A percentile compares a stretch with the other conserved stretches of the same genome.
These are phyloP conservation scores for Casuarina glauca DNA, from an alignment of 306 rosid species.

Conservation along the genomic window DNA sequence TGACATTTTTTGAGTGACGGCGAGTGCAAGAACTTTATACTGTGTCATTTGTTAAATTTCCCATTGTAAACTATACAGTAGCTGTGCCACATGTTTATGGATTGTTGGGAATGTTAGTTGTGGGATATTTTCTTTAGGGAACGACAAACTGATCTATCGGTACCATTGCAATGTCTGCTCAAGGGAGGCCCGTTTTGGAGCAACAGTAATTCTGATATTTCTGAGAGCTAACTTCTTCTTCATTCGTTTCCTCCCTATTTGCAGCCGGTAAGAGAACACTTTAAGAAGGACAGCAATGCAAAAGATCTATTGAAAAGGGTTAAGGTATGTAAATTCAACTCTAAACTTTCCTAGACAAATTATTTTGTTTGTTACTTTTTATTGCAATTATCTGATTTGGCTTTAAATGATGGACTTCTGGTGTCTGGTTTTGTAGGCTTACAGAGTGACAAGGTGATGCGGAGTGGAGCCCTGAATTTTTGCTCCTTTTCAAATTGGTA, in stretches of 20 bases:
- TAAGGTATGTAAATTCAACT: conserved; percentile 48
- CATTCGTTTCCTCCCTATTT: conserved; percentile 10
- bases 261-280: conserved; percentile 84
- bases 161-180: not conserved
- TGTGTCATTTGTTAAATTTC: too few relatives aligned
- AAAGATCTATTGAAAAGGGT: conserved; percentile 68
- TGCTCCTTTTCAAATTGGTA: too few relatives aligned
- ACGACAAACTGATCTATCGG: too few relatives aligned
- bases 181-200: not conserved
- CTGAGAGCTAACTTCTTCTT: conserved; percentile 10
- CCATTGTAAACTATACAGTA: too few relatives aligned
- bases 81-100: too few relatives aligned
- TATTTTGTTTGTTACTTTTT: not conserved
- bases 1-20: too few relatives aligned
- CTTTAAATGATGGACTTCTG: not conserved
- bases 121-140: too few relatives aligned
- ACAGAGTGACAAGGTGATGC: conserved; percentile 40
- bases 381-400: not conserved
- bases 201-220: not conserved
- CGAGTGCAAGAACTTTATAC: too few relatives aligned
- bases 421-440: conserved; percentile 33
- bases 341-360: not conserved
- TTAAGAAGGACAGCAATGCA: conserved; percentile 64
- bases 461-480: too few relatives aligned
- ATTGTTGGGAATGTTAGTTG: too few relatives aligned